Evolutionary conservation across 192 early-diverging fungal genomes (phyloP), one percentile per base, ranked within the genome.

Genomic region (Backusella tuberculispora): DNA sequence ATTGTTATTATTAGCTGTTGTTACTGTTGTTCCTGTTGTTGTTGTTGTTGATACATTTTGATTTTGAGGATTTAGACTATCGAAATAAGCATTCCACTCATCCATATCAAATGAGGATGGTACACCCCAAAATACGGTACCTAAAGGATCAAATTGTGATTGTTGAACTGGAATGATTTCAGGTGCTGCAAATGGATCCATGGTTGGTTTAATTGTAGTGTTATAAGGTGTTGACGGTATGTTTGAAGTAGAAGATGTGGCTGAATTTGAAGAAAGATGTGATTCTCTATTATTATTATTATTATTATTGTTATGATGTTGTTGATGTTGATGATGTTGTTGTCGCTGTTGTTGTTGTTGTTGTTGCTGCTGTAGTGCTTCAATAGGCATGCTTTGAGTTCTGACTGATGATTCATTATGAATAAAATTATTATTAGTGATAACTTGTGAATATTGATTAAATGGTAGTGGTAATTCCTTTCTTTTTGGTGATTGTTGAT

Each of bases 101-200:
- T 80, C 78, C 17, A 45, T 71, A 53, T 75, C 74, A 43, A 71
- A 42, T 0, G 78, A 71, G 6, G 71, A 48, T 2, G 78, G 68
- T 19, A 72, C 66, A 4, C 68, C 63, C 78, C 74, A 76, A 15
- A 80, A 71, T 2, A 65, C 48, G 3, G 78, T 71, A 29, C 73
- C 74, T 4, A 71, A n/a, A 10, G 67, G 53, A 70, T 79, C 74
- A 24, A 48, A 79, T 12, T 69, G 63, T 15, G 50, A 45, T 8
- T 46, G 66, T 24, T 37, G 9, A 9, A 34, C 67, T 8, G 44
- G 74, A 13, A 76, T 60, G 17, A 64, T 80, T 19, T 76, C 81
- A 15, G 78, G 72, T 37, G 78, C 77, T 8, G 74, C 74, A 76
- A 78, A 82, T 38, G 77, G 81, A 71, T 82, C 81, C 29, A 76